Percentiles rank a stretch among this genome's conserved stretches.
Conservation (phyloP, 208 protist species). For the Leishmania aethiopica region DNA sequence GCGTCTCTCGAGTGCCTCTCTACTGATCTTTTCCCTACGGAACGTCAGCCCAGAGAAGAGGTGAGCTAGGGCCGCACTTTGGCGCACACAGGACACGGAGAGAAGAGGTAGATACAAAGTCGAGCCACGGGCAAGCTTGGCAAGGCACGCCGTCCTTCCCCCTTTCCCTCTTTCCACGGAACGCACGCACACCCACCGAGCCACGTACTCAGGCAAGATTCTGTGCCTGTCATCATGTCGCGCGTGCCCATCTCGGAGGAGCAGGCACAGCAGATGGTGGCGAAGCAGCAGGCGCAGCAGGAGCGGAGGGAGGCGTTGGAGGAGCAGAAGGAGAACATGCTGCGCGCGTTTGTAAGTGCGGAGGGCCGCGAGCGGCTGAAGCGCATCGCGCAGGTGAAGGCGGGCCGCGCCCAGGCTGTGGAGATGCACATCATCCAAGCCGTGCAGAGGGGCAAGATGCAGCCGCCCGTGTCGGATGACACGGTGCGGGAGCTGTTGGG, state of each 20-base stretch:
- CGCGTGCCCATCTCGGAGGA: slow-evolving; percentile 88
- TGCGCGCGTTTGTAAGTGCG: slow-evolving; percentile 82
- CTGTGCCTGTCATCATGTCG: slow-evolving; percentile 32
- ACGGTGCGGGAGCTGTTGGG: slow-evolving; percentile 79
- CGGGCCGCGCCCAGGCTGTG: slow-evolving; percentile 79
- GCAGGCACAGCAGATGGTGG: slow-evolving; percentile 90
- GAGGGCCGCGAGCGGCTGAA: slow-evolving; percentile 91
- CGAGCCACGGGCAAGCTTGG: neutral
- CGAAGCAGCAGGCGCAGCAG: slow-evolving; percentile 87
- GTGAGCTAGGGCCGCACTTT: neutral
- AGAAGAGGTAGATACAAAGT: neutral
- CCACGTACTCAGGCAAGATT: neutral
- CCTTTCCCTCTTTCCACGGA: neutral
- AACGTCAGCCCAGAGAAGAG: neutral
- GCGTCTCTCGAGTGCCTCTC: neutral
- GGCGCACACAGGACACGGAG: neutral
- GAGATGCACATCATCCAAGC: slow-evolving; percentile 91
- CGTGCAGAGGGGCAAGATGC: slow-evolving; percentile 85
- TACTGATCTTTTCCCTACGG: neutral
- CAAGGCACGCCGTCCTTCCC: neutral
- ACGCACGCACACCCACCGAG: neutral
- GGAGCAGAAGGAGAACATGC: slow-evolving; percentile 90
- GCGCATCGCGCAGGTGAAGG: slow-evolving; percentile 89
- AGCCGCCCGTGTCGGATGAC: slow-evolving; percentile 86
- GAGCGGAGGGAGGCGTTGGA: slow-evolving; percentile 69